Base-by-base conservation (phyloP, 352 stramenopile genomes). In the Phytophthora uliginosa region DNA sequence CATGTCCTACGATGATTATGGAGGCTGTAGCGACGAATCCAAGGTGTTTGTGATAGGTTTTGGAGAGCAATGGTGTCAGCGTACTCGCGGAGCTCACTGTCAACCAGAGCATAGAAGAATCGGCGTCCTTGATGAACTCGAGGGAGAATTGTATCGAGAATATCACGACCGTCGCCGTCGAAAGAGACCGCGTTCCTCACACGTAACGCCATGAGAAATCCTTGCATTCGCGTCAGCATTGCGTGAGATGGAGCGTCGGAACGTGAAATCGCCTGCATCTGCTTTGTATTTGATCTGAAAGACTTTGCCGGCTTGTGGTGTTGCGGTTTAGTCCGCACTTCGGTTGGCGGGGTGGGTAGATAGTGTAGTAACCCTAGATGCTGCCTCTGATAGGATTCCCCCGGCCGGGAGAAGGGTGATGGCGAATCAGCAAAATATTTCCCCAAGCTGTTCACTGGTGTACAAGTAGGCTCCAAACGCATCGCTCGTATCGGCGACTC, bases 401-500 rank as follows among this genome's bases (percentile, higher is more conserved):
- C 64, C 20, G 24, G 31, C 1, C 42, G 62, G 7, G 56, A 12
- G 17, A 70, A 75, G 3, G 56, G 58, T 0, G 56, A 73, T 20
- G 55, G 55, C 3, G 48, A 51, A 61, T 73, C 61, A 13, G 45
- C 10, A 24, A 69, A 38, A 47, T 81, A 85, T 45, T 90, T 86
- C 7, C 81, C 77, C 24, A 79, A 71, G 13, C 66, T 75, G 26
- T 89, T 76, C 4, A 77, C 54, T 63, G 74, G 71, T 31, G 47
- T 74, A 1, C 67, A 60, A 1, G 81, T 86, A 48, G 77, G 71
- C 24, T 78, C 71, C 10, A 91, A 68, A 8, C 81, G 76, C 28
- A 91, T 86, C 17, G 79, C 71, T 38, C 83, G 74, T 55, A 90
- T 75, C 4, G 83, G 83, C 2, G 81, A 82, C 3, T 47, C 57